Base-by-base conservation (phyloP, 305 asterid genomes). In the Petunia hybrid region DNA sequence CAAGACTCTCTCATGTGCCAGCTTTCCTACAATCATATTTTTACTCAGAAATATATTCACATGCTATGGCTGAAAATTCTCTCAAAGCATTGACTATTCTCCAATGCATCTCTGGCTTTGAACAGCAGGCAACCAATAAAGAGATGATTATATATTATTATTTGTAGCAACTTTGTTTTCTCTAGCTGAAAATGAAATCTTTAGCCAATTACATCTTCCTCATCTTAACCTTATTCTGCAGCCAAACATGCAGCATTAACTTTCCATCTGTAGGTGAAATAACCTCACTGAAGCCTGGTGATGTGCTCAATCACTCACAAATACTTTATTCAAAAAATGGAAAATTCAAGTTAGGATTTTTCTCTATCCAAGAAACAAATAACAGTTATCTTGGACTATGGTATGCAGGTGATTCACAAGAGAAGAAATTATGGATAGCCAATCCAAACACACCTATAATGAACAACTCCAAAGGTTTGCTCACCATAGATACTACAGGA, bases 341-440 rank as follows among this genome's bases (percentile, higher is more conserved):
- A 22, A 22, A 22, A 22, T 80, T 80, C 22, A 80, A 83, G 0
- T 48, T 79, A 45, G 86, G 86, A 76, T 83, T 80, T 65, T 83
- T 80, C 81, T 55, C 6, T 2, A 12, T 42, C n/a, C 31, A 4
- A 40, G 14, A 1, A 0, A 75, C 74, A 35, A 76, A 75, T 22
- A 74, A 36, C 8, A 80, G 81, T 41, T 84, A 84, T 80, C 63
- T 22, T 22, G 31, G 31, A 22, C 0, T 22, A 22, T 22, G 31
- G 31, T 22, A 22, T 22, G 31, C 31, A 80, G 41, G 73, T 22
- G 63, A 61, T 16, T 51, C 14, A 0, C 46, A n/a, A 6, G 1
- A 4, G 1, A 57, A n/a, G 12, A 64, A 3, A 76, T 83, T 76
- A 56, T 83, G 86, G 86, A 48, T 81, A 68, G 82, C 79, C 42